phyloP scores from a whole-genome alignment of 1,139 yeast species.

The Geotrichum bryndzae region DNA sequence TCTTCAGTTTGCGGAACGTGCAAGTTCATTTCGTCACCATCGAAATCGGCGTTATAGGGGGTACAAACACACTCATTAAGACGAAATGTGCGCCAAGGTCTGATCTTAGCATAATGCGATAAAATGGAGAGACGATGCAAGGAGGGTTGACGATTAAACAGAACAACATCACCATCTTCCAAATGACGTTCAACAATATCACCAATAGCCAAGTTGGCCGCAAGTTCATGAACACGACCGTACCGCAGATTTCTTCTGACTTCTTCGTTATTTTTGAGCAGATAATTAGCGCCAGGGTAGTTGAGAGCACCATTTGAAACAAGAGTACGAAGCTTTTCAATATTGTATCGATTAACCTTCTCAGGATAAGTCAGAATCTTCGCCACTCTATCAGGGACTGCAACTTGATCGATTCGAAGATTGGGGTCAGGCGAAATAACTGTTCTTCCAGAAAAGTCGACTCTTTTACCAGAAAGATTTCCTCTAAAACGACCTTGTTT shows the following conservation, averaged over 20 bases:
- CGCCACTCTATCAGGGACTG: slow-evolving; percentile 96
- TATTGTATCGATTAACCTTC: slow-evolving; percentile 83
- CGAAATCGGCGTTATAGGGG: slow-evolving; percentile 98
- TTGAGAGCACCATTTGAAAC: slow-evolving; percentile 78
- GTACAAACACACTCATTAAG: slow-evolving; percentile 98
- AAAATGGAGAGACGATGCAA: slow-evolving; percentile 89
- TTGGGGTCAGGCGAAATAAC: slow-evolving; percentile 99
- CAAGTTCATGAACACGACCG: slow-evolving; percentile 77
- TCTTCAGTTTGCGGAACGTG: slow-evolving; percentile 99
- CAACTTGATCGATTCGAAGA: slow-evolving; percentile 89
- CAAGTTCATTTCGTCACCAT: slow-evolving; percentile 98
- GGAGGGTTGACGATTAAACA: slow-evolving; percentile 97
- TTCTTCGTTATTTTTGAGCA: slow-evolving; percentile 73
- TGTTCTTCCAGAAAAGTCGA: slow-evolving; percentile 96
- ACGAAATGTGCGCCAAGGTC: slow-evolving; percentile 98
- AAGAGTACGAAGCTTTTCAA: slow-evolving; percentile 64
- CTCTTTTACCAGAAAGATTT: slow-evolving; percentile 95
- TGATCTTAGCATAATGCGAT: slow-evolving; percentile 89
- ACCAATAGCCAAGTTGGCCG: slow-evolving; percentile 72
- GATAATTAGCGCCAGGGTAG: slow-evolving; percentile 96
- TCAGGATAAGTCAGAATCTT: slow-evolving; percentile 95
- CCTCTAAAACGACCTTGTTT: slow-evolving; percentile 99
- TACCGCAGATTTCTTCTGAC: slow-evolving; percentile 84
- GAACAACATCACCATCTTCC: slow-evolving; percentile 93
- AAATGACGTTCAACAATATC: slow-evolving; percentile 97